These are phyloP conservation scores for Diophrys sp. DNA, from an alignment of 73 alveolate species.

Conservation along the genomic window DNA sequence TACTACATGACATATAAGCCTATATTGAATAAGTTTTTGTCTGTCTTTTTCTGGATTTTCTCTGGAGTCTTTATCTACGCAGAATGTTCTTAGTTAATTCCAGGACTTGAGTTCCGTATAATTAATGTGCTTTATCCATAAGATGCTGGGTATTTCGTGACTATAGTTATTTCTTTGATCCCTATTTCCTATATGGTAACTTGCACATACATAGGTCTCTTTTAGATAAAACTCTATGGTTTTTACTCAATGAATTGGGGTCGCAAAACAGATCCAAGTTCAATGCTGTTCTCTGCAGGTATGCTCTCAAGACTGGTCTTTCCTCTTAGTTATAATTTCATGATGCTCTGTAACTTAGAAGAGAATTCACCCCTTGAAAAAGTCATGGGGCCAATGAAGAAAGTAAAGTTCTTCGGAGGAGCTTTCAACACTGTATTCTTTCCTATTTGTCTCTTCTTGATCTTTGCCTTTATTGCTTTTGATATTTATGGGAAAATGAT, in stretches of 20 bases:
- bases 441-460: background rate
- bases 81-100: slow-evolving; percentile 21
- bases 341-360: slow-evolving; percentile 22
- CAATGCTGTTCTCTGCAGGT: slow-evolving; percentile 40
- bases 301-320: slow-evolving; percentile 48
- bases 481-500: background rate
- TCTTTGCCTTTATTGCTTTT: background rate
- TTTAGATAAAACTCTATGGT: slow-evolving; percentile 41
- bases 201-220: slow-evolving; percentile 45
- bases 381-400: slow-evolving; percentile 40
- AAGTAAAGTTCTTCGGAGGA: slow-evolving; percentile 47
- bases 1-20: slow-evolving; percentile 22
- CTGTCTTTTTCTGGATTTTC: background rate
- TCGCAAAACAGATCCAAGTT: slow-evolving; percentile 50
- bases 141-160: background rate
- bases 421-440: slow-evolving; percentile 27
- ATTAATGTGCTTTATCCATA: background rate
- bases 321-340: slow-evolving; percentile 52
- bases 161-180: slow-evolving; percentile 3
- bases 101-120: slow-evolving; percentile 7
- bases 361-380: slow-evolving; percentile 30
- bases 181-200: slow-evolving; percentile 23
- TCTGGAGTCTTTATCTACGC: slow-evolving; percentile 13
- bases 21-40: slow-evolving; percentile 5
- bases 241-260: slow-evolving; percentile 50